Base-by-base conservation (phyloP, 768 basidiomycete species). In the Suillus occidentalis region DNA sequence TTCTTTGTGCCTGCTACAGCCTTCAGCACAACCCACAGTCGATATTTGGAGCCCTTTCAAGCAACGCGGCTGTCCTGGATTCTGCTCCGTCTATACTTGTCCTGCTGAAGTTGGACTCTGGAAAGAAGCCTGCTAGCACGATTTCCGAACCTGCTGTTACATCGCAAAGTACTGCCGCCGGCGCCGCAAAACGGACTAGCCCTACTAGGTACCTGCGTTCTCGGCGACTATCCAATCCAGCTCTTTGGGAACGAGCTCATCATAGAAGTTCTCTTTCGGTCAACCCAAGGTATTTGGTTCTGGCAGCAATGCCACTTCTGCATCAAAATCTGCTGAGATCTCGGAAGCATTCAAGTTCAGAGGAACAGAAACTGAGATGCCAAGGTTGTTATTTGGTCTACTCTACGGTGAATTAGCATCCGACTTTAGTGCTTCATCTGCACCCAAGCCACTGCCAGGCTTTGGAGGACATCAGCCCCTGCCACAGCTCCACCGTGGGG, bases 371-470 rank as follows among this genome's bases (percentile, higher is more conserved):
- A 45, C 42, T 67, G 42, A 55, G 56, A 43, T 68, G 63, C 61
- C 66, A 3, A 67, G 60, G 43, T 77, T 76, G 56, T 68, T 69
- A n/a, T 76, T 76, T 36, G 76, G 67, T 20, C 68, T 67, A 39
- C 60, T 65, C 16, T 57, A 66, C 31, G 47, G 53, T 18, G 37
- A 62, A 36, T 63, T 67, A 2, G 47, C 59, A 28, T 60, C 63
- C 6, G 28, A 50, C 1, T 61, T 70, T 18, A 36, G 64, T 34
- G 62, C 66, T 43, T 39, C 69, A 2, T 39, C 62, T 1, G 37
- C 63, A 34, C 64, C 72, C 22, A 73, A 75, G 47, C 47, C 62
- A 6, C 66, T 62, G 2, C 69, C 67, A 47, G 68, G 65, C 39
- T 72, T 76, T 10, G 64, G 68, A 40, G 60, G 37, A 36, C 65